Evolutionary conservation across 2,329 filamentous ascomycete species (phyloP).

Genomic region (Penicillium sclerotiorum): DNA sequence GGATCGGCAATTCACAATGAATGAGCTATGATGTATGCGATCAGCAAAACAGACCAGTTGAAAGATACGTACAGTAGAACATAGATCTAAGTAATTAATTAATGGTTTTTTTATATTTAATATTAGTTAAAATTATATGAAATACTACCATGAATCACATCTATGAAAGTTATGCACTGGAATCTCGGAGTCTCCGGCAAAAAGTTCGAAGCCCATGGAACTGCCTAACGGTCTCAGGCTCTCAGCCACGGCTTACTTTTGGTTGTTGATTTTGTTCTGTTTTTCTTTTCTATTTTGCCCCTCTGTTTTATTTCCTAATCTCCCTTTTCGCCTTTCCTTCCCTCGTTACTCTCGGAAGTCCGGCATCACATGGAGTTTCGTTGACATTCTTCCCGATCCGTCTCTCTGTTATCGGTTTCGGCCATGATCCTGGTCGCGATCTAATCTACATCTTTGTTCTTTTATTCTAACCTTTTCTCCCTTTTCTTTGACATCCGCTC

Average conservation of each 20-base stretch:
- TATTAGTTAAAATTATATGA: too few species aligned
- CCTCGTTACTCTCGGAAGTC: constrained; percentile 23
- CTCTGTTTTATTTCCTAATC: constrained; percentile 3
- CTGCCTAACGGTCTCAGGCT: neutral
- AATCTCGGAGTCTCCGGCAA: constrained; percentile 18
- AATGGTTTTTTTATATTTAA: too few species aligned
- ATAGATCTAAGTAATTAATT: too few species aligned
- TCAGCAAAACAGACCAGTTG: too few species aligned
- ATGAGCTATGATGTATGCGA: too few species aligned
- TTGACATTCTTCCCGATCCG: constrained; percentile 32
- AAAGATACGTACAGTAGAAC: too few species aligned
- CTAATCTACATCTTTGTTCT: neutral
- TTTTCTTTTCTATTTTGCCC: neutral
- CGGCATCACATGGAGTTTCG: constrained; percentile 20
- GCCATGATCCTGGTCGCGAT: constrained; percentile 5
- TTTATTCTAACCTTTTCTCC: neutral
- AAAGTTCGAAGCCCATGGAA: constrained; percentile 11
- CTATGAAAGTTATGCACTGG: constrained; percentile 2
- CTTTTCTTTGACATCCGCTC: neutral
- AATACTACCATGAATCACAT: too few species aligned
- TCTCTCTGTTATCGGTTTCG: constrained; percentile 13
- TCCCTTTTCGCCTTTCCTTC: constrained; percentile 3
- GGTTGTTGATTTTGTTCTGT: neutral
- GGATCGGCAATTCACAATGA: too few species aligned
- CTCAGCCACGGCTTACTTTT: constrained; percentile 7